A percentile compares a stretch with the other conserved stretches of the same genome.
These are phyloP conservation scores for Dothideomycetidae sp. DNA, from an alignment of 2,329 filamentous ascomycete species.

Conservation along the genomic window DNA sequence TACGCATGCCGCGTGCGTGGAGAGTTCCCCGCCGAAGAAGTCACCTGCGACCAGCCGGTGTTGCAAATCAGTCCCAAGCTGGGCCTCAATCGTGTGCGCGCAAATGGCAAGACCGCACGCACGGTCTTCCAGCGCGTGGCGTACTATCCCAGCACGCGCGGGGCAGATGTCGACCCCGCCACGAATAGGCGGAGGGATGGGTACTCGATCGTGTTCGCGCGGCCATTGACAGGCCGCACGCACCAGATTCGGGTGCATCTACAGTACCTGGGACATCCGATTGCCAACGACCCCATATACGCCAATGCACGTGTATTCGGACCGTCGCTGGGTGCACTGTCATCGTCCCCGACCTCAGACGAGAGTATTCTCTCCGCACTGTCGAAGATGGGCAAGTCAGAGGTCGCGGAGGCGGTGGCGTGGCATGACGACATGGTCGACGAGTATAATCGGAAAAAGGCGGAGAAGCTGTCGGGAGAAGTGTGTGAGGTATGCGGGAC, in stretches of 20 bases:
- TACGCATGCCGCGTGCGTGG: conserved; percentile 87
- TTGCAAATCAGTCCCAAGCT: conserved; percentile 89
- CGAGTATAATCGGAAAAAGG: conserved; percentile 75
- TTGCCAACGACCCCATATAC: conserved; percentile 96
- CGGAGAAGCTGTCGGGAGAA: conserved; percentile 83
- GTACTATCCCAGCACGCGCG: conserved; percentile 54
- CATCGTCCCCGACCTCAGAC: conserved; percentile 59
- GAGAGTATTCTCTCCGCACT: conserved; percentile 80
- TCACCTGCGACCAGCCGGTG: conserved; percentile 87
- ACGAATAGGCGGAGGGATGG: conserved; percentile 42
- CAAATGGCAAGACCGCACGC: conserved; percentile 75
- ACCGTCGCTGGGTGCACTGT: conserved; percentile 53
- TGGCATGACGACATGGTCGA: conserved; percentile 93
- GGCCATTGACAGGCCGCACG: conserved; percentile 84
- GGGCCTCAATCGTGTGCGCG: conserved; percentile 84
- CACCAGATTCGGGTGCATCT: conserved; percentile 92
- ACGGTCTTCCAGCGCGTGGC: conserved; percentile 86
- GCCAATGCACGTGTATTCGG: conserved; percentile 90
- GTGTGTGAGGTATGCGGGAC: conserved; percentile 71
- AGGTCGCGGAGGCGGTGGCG: conserved; percentile 76
- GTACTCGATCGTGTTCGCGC: conserved; percentile 88
- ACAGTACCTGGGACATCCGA: conserved; percentile 86
- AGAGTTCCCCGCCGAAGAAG: conserved; percentile 77
- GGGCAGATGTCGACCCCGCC: conserved; percentile 14
- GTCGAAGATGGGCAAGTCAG: conserved; percentile 82